Base-by-base conservation (phyloP, 805 yeast genomes). In the Zygotorulaspora florentina region DNA sequence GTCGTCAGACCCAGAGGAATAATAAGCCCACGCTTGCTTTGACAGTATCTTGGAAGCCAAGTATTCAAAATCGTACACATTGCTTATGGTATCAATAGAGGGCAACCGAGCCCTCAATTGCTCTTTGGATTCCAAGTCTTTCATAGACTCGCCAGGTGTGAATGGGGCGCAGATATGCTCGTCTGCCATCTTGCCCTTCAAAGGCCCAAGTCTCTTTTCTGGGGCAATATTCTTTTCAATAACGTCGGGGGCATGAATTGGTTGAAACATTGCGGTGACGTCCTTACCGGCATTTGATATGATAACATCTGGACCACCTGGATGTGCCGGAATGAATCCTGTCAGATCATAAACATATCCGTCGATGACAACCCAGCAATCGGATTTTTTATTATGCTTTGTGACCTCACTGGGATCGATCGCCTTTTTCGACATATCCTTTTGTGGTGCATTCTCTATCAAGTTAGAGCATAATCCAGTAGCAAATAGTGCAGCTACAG, bases 1-100 rank as follows among this genome's bases (percentile, higher is more conserved):
- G 65, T 91, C 98, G 66, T 91, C 97, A 13, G 96, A 77, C 8
- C 91, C 98, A 29, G 89, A 80, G 3, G 95, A 84, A 63, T 89
- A 91, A 66, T 91, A 91, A 11, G 93, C 93, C 95, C 97, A 87
- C 0, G 93, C 97, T 27, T 78, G 76, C 45, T 79, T 80, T 26
- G 87, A 77, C 73, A 91, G 71, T 28, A 87, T 84, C 48, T 81
- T 77, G 41, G 87, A 75, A 3, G 98, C 97, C 37, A 91, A 79
- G 56, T 78, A 76, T 65, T 91, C 98, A 61, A 91, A 89, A 65
- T 91, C 98, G 56, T 80, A 83, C 48, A 87, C 57, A 58, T 93
- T 91, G 61, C 81, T 79, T 47, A 90, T 75, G 56, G 79, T 81
- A 7, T 78, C 71, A 33, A 91, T 59, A 12, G 80, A 81, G 1